Evolutionary conservation across 2,329 filamentous ascomycete genomes (phyloP).

Genomic region (Aureobasidium sp.): DNA sequence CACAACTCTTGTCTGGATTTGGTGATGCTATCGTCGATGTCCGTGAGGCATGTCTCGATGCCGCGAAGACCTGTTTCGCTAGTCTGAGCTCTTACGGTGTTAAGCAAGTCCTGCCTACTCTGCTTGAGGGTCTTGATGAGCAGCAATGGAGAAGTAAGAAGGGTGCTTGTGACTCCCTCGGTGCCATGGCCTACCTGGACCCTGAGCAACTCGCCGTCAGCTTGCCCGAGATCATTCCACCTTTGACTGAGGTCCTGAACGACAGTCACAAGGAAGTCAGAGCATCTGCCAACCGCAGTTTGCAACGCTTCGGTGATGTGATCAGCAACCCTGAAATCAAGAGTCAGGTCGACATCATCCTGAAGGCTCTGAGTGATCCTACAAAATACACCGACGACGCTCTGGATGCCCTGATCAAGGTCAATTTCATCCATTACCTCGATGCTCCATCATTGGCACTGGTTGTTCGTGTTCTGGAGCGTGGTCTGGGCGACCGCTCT

Average conservation of each 20-base stretch:
- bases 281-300: conserved; percentile 81
- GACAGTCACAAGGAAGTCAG: conserved; percentile 98
- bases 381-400: conserved; percentile 96
- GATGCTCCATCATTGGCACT: conserved; percentile 92
- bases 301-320: conserved; percentile 97
- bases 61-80: conserved; percentile 89
- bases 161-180: conserved; percentile 90
- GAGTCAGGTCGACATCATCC: conserved; percentile 77
- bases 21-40: conserved; percentile 85
- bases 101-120: conserved; percentile 83
- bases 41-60: conserved; percentile 84
- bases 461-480: conserved; percentile 90
- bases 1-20: conserved; percentile 81
- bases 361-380: conserved; percentile 94
- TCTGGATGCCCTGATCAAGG: conserved; percentile 87
- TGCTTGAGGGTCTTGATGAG: conserved; percentile 88
- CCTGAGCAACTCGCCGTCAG: conserved; percentile 89
- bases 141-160: conserved; percentile 98
- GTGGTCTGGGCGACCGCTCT: conserved; percentile 83
- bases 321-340: conserved; percentile 98
- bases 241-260: conserved; percentile 85
- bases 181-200: conserved; percentile 97
- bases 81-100: conserved; percentile 93
- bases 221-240: conserved; percentile 92
- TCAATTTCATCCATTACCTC: conserved; percentile 98